Base-by-base conservation (phyloP, 768 basidiomycete species). In the Russula griseocarnosa region DNA sequence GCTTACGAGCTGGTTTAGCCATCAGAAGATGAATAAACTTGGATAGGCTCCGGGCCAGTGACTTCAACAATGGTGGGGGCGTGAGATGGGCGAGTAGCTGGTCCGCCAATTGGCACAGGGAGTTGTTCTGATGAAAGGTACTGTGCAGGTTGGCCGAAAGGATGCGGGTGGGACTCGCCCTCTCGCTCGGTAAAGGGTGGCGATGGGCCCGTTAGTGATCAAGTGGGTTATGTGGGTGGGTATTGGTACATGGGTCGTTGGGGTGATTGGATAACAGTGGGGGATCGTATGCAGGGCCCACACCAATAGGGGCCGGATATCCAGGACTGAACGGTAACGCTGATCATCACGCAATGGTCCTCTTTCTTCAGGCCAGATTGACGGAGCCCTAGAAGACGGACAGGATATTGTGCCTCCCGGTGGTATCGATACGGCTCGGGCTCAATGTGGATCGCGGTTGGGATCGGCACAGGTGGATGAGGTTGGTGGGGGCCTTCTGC, bases 51-150 rank as follows among this genome's bases (percentile, higher is more conserved):
- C 3, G 64, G 63, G 30, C 63, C 63, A 24, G 32, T 60, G n/a
- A 55, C 64, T 54, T 65, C 64, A 28, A 65, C 49, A 38, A 65
- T 30, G 40, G 64, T 65, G 42, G 64, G 63, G 32, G 49, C 55
- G n/a, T 32, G 55, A 50, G 58, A 60, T 26, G 58, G 13, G 9
- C 63, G 63, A 44, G 63, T 44, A 22, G 58, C 38, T 11, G 63
- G 24, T 16, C 34, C 26, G 9, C 47, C 59, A 42, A 42, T n/a
- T 8, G 63, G 63, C 36, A 61, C 38, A 18, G 18, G 54, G 32
- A 54, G 11, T 38, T 34, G 58, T 56, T 60, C 34, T 32, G 64
- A 14, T 22, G 63, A 54, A 8, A 26, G 20, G n/a, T 52, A 65
- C 24, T 52, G 59, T 3, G 58, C 8, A 24, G 63, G 54, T 52